phyloP scores from a whole-genome alignment of 139 green algal genomes.

The Coelastrella sp. region DNA sequence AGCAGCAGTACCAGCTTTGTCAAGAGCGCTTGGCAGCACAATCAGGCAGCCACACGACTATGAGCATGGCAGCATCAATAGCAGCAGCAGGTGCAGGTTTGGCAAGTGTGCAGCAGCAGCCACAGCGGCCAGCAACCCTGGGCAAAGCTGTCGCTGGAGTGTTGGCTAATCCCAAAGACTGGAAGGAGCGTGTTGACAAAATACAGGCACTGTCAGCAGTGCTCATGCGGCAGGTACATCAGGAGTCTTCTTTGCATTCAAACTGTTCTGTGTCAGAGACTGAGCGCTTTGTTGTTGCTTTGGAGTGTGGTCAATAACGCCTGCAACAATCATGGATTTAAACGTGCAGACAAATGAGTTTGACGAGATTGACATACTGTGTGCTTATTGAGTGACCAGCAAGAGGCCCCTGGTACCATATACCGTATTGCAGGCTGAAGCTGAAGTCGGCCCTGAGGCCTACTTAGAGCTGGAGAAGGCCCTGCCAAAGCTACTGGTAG shows the following conservation, averaged over 20 bases:
- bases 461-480: slow-evolving; percentile 49
- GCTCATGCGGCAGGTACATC: slow-evolving; percentile 33
- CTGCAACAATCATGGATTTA: too few relatives aligned
- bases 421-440: slow-evolving; percentile 22
- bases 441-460: slow-evolving; percentile 3
- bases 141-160: slow-evolving; percentile 12
- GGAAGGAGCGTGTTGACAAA: slow-evolving; percentile 37
- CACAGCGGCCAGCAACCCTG: slow-evolving; percentile 24
- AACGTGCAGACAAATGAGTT: too few relatives aligned
- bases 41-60: not conserved
- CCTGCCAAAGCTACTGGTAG: slow-evolving; percentile 62
- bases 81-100: slow-evolving; percentile 6
- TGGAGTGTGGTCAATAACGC: too few relatives aligned
- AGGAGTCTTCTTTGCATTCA: too few relatives aligned
- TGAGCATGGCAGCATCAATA: slow-evolving; percentile 12
- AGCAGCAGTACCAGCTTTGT: slow-evolving; percentile 35
- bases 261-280: too few relatives aligned
- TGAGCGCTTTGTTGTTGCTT: too few relatives aligned
- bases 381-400: not conserved
- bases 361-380: too few relatives aligned
- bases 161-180: slow-evolving; percentile 17
- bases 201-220: slow-evolving; percentile 28
- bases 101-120: slow-evolving; percentile 4
- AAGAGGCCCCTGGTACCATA: not conserved
- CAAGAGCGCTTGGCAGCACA: slow-evolving; percentile 24